Percentiles rank a stretch among this genome's conserved stretches.
Evolutionary conservation across 108 stramenopile species (phyloP).

Genomic region (Pseudonitzschia multiseries): DNA sequence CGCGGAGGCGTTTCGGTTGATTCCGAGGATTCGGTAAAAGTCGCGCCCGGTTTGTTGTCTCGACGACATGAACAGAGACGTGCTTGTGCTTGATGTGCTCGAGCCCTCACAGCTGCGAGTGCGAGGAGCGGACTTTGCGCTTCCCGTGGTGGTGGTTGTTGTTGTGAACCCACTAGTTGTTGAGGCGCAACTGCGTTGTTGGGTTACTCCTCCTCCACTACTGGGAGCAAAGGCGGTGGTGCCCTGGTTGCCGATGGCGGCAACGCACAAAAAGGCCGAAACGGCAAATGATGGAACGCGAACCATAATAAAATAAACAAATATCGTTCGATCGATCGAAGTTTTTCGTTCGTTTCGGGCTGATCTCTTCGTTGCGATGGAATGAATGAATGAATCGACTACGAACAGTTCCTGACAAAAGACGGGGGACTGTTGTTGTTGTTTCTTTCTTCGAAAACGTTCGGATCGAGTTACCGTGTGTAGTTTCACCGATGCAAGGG

Average conservation of each 20-base stretch:
- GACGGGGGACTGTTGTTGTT: neutral
- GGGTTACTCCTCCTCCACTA: constrained; percentile 2
- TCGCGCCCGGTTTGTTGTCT: constrained; percentile 61
- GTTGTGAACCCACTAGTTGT: too few relatives aligned
- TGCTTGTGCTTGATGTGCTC: constrained; percentile 20
- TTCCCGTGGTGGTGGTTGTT: too few relatives aligned
- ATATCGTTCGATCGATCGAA: neutral
- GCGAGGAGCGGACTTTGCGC: too few relatives aligned
- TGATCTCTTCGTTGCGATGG: neutral
- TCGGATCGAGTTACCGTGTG: neutral
- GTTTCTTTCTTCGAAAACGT: neutral
- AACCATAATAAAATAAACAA: too few relatives aligned
- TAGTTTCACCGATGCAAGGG: neutral
- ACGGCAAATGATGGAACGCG: constrained; percentile 12
- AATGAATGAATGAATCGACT: neutral
- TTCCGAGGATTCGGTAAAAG: constrained; percentile 79
- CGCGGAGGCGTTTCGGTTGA: constrained; percentile 60
- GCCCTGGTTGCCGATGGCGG: neutral
- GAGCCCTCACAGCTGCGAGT: too few relatives aligned
- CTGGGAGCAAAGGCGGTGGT: constrained; percentile 20
- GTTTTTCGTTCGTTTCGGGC: neutral
- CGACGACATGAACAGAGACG: constrained; percentile 74
- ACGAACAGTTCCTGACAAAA: neutral
- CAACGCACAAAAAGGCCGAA: constrained; percentile 12
- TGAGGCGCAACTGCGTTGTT: too few relatives aligned